phyloP scores from a whole-genome alignment of 2,329 filamentous ascomycete species.

The Aspergillus piperis region DNA sequence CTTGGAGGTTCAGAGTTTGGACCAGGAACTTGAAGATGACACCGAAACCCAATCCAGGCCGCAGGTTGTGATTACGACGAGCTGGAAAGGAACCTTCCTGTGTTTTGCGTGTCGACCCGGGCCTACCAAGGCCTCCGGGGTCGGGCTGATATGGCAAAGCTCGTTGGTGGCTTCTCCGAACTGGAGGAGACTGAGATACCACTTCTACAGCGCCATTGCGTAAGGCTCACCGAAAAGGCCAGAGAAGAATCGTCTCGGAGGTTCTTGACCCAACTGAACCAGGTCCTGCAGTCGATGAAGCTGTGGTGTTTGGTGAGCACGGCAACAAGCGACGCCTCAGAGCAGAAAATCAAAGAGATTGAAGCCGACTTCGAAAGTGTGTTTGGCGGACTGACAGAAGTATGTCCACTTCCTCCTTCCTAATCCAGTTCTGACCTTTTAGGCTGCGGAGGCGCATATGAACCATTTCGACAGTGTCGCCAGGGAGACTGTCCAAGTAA shows the following conservation, averaged over 20 bases:
- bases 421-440: background rate
- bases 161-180: slow-evolving; percentile 55
- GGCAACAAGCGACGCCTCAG: background rate
- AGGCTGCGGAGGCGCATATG: background rate
- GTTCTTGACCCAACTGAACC: slow-evolving; percentile 56
- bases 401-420: background rate
- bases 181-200: slow-evolving; percentile 62
- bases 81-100: slow-evolving; percentile 57
- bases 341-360: background rate
- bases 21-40: slow-evolving; percentile 3
- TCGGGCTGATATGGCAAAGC: slow-evolving; percentile 54
- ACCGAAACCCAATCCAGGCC: slow-evolving; percentile 52
- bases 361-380: background rate
- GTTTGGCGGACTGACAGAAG: background rate
- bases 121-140: slow-evolving; percentile 65
- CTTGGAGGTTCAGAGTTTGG: background rate
- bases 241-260: slow-evolving; percentile 47
- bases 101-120: slow-evolving; percentile 65
- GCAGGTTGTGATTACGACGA: slow-evolving; percentile 54
- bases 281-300: slow-evolving; percentile 55
- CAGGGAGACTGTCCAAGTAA: background rate
- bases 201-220: slow-evolving; percentile 60
- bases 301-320: slow-evolving; percentile 47
- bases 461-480: background rate
- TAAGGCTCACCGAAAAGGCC: slow-evolving; percentile 56